Conservation (phyloP, 441 rosid genomes). For the Viola pubescens region DNA sequence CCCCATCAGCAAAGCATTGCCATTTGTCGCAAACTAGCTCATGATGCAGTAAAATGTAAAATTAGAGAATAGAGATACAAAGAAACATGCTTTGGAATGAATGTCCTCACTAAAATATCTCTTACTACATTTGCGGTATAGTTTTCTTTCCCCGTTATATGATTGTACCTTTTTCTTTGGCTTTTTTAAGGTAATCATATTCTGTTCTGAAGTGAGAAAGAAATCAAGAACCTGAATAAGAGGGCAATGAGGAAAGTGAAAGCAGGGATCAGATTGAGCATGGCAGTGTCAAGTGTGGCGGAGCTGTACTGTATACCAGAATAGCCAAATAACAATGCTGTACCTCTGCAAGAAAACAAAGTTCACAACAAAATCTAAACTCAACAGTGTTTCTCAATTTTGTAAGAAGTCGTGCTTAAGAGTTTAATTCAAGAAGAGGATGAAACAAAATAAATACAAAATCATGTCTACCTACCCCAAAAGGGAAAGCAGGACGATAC, state of each 20-base stretch:
- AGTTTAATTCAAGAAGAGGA: not conserved
- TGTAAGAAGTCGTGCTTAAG: not conserved
- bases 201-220: not conserved
- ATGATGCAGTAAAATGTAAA: too few species aligned
- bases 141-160: too few species aligned
- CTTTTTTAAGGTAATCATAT: not conserved
- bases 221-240: slow-evolving; percentile 23
- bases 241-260: slow-evolving; percentile 35
- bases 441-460: not conserved
- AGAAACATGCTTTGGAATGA: too few species aligned
- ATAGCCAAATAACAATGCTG: slow-evolving; percentile 19
- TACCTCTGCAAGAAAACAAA: slow-evolving; percentile 7
- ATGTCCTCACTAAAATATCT: too few species aligned
- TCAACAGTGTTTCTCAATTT: not conserved
- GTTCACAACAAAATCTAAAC: not conserved
- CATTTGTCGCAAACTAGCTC: not conserved
- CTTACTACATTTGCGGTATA: too few species aligned
- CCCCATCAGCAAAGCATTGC: not conserved
- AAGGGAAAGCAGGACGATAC: slow-evolving; percentile 24
- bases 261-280: slow-evolving; percentile 33
- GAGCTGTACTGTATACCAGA: slow-evolving; percentile 31
- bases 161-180: not conserved
- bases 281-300: slow-evolving; percentile 31
- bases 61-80: too few species aligned
- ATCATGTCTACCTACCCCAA: slow-evolving; percentile 19